Evolutionary conservation across 257 asterid genomes (phyloP).

Genomic region (Capsicum baccatum): DNA sequence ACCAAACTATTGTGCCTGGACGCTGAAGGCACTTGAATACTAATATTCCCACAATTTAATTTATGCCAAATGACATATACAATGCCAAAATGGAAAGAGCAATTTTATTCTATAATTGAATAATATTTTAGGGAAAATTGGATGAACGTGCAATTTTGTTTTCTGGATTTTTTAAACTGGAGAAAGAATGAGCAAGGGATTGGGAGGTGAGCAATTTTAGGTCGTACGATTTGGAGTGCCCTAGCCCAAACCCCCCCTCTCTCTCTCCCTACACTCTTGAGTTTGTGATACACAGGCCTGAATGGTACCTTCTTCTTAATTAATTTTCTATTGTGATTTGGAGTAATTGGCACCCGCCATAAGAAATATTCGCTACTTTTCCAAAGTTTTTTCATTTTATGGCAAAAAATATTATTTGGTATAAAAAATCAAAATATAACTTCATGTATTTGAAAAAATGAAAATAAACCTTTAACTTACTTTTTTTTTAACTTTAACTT

Average conservation of each 20-base stretch:
- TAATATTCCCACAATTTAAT: conserved; percentile 15
- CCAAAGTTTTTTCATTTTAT: too few species aligned
- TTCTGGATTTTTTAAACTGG: neutral
- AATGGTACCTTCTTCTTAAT: too few species aligned
- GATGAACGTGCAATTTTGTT: neutral
- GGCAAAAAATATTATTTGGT: too few species aligned
- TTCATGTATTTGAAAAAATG: too few species aligned
- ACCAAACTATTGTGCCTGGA: conserved; percentile 34
- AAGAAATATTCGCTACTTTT: too few species aligned
- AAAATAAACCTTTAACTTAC: too few species aligned
- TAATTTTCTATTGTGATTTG: too few species aligned
- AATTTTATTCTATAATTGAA: neutral
- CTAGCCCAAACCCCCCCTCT: neutral
- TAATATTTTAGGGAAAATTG: neutral
- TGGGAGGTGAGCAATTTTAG: neutral
- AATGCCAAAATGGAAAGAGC: neutral
- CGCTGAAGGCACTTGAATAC: conserved; percentile 31
- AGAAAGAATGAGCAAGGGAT: neutral
- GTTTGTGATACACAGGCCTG: too few species aligned
- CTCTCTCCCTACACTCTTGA: too few species aligned
- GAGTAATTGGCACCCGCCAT: too few species aligned
- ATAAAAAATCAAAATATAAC: too few species aligned
- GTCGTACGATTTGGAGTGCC: neutral
- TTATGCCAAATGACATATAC: neutral
- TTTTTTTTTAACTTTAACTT: too few species aligned